Percentiles rank a stretch among this genome's conserved stretches.
These are phyloP conservation scores for Petunia hybrid DNA, from an alignment of 305 asterid genomes.

Conservation along the genomic window DNA sequence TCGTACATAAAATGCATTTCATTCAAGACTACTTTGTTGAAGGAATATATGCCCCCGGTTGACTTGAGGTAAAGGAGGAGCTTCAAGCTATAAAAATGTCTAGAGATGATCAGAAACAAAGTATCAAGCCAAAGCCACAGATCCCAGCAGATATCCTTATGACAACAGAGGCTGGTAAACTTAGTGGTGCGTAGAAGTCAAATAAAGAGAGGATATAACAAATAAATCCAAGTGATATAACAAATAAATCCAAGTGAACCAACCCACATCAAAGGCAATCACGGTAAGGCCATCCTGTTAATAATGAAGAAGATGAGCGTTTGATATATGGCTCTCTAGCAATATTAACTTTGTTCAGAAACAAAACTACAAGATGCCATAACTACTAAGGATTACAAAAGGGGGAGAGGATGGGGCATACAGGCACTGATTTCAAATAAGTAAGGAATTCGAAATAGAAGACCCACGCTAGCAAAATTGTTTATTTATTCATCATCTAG, in stretches of 20 bases:
- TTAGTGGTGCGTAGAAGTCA: neutral
- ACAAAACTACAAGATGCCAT: neutral
- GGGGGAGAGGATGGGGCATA: neutral
- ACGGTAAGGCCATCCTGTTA: neutral
- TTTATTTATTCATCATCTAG: slow-evolving; percentile 51
- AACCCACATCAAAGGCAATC: neutral
- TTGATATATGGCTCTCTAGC: slow-evolving; percentile 19
- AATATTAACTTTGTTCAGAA: neutral
- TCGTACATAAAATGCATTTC: too few species aligned
- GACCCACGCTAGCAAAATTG: neutral
- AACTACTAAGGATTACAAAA: neutral
- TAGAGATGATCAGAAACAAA: too few species aligned
- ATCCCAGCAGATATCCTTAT: too few species aligned
- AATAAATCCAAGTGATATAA: neutral
- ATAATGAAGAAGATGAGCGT: slow-evolving; percentile 22
- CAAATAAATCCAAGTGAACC: neutral
- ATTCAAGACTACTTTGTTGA: too few species aligned
- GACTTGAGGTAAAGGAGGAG: too few species aligned
- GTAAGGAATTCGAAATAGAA: neutral
- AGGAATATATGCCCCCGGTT: too few species aligned
- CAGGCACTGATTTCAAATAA: slow-evolving; percentile 9
- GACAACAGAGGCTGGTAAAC: too few species aligned
- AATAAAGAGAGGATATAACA: neutral
- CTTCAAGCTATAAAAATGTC: too few species aligned
- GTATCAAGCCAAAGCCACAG: too few species aligned